Percentiles rank a stretch among this genome's conserved stretches.
Conservation (phyloP, 257 asterid genomes). For the Solanum bukasovii region DNA sequence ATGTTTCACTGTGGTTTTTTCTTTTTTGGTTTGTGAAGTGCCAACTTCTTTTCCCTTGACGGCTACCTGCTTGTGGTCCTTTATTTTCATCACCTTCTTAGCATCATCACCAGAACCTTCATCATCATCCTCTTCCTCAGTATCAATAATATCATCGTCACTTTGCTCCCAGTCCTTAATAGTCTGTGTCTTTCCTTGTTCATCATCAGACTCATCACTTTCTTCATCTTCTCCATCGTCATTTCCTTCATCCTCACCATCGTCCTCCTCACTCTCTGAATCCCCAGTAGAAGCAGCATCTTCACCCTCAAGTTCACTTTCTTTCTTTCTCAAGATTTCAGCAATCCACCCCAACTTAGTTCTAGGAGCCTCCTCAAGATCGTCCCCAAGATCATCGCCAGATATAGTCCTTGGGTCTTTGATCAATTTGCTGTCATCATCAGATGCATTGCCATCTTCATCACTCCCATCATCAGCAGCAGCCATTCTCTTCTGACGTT, state of each 20-base stretch:
- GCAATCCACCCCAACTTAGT: slow-evolving; percentile 56
- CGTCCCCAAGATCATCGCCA: slow-evolving; percentile 94
- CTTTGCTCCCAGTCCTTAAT: slow-evolving; percentile 97
- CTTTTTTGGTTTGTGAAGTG: slow-evolving; percentile 4
- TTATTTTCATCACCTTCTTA: slow-evolving; percentile 8
- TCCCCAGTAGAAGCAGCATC: slow-evolving; percentile 5
- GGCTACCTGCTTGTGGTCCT: slow-evolving; percentile 12
- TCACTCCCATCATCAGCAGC: slow-evolving; percentile 58
- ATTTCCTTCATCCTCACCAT: slow-evolving; percentile 20
- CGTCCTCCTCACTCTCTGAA: slow-evolving; percentile 30
- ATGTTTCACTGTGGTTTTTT: slow-evolving; percentile 17
- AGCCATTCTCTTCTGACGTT: slow-evolving; percentile 79
- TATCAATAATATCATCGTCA: slow-evolving; percentile 59
- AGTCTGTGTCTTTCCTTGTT: slow-evolving; percentile 24
- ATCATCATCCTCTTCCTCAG: slow-evolving; percentile 40
- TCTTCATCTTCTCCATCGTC: slow-evolving; percentile 39
- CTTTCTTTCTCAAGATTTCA: slow-evolving; percentile 29
- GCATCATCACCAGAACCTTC: slow-evolving; percentile 15
- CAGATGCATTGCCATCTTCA: slow-evolving; percentile 49
- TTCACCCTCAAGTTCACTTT: slow-evolving; percentile 3
- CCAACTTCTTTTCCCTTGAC: slow-evolving; percentile 21
- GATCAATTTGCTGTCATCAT: slow-evolving; percentile 31
- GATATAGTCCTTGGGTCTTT: slow-evolving; percentile 42
- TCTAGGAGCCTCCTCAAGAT: slow-evolving; percentile 35
- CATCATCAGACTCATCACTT: slow-evolving; percentile 27